Evolutionary conservation across 768 basidiomycete genomes (phyloP).

Genomic region (Lactarius indigo): DNA sequence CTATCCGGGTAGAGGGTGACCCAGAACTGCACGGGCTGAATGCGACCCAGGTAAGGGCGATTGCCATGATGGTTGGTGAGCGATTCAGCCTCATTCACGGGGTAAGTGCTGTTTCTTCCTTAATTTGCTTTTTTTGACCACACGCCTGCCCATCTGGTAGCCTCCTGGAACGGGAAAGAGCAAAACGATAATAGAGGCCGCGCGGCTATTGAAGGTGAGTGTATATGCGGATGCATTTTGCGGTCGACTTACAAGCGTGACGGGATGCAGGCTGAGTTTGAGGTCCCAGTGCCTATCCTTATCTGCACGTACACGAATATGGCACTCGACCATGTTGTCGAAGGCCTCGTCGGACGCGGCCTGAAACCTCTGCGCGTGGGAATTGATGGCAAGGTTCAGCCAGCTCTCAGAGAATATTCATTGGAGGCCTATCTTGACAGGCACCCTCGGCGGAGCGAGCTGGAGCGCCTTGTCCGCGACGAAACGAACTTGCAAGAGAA

Average conservation of each 20-base stretch:
- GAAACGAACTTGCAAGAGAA: constrained; percentile 34
- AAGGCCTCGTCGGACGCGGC: constrained; percentile 58
- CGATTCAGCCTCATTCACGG: constrained; percentile 82
- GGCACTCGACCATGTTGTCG: constrained; percentile 87
- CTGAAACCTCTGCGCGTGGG: constrained; percentile 79
- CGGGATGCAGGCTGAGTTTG: constrained; percentile 58
- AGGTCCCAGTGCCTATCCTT: constrained; percentile 78
- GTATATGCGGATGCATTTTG: neutral
- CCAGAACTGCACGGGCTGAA: constrained; percentile 66
- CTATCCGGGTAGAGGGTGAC: constrained; percentile 73
- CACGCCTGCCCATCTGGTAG: constrained; percentile 36
- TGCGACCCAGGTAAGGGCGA: constrained; percentile 70
- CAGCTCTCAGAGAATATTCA: constrained; percentile 52
- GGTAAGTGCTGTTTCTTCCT: constrained; percentile 42
- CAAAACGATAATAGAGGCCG: constrained; percentile 82
- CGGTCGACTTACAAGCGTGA: neutral
- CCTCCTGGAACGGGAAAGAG: constrained; percentile 95
- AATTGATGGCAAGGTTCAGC: constrained; percentile 53
- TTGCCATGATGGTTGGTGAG: constrained; percentile 84
- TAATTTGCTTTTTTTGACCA: neutral
- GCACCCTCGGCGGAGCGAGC: constrained; percentile 52
- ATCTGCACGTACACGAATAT: constrained; percentile 95
- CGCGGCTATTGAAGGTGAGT: constrained; percentile 70
- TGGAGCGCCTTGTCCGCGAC: constrained; percentile 42
- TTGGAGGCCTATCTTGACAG: constrained; percentile 59